Evolutionary conservation across 2,329 filamentous ascomycete genomes (phyloP).

Genomic region (Fusarium setosum): DNA sequence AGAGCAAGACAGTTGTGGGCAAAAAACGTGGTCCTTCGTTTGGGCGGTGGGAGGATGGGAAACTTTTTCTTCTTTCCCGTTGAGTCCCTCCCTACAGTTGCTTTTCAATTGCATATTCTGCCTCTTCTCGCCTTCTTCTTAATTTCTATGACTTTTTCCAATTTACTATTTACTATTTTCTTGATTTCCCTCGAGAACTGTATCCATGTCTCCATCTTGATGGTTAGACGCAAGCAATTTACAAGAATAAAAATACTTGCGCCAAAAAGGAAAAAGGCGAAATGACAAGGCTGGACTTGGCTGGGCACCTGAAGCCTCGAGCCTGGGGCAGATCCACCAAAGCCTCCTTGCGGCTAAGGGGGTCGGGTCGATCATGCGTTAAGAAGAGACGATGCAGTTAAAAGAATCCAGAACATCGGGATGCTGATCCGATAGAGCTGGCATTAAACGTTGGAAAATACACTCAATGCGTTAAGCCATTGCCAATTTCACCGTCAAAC

Average conservation of each 20-base stretch:
- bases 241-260: constrained; percentile 23
- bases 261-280: constrained; percentile 33
- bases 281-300: constrained; percentile 31
- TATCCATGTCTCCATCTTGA: constrained; percentile 14
- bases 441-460: background rate
- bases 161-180: background rate
- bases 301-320: constrained; percentile 25
- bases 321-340: constrained; percentile 36
- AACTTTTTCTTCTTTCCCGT: constrained; percentile 21
- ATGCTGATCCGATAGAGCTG: background rate
- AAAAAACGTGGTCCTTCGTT: constrained; percentile 37
- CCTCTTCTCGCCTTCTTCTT: background rate
- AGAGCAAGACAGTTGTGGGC: constrained; percentile 33
- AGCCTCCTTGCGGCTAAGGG: constrained; percentile 36
- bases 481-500: background rate
- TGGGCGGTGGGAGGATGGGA: constrained; percentile 35
- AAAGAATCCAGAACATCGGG: background rate
- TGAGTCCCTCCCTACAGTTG: constrained; percentile 6
- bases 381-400: constrained; percentile 13
- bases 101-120: background rate
- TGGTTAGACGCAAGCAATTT: constrained; percentile 33
- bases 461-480: background rate
- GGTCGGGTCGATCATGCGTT: constrained; percentile 27
- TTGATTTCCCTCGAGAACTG: constrained; percentile 1
- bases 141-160: background rate